A percentile compares a stretch with the other conserved stretches of the same genome.
Evolutionary conservation across 805 yeast species (phyloP).

Genomic region (Candida sakaeoensis): DNA sequence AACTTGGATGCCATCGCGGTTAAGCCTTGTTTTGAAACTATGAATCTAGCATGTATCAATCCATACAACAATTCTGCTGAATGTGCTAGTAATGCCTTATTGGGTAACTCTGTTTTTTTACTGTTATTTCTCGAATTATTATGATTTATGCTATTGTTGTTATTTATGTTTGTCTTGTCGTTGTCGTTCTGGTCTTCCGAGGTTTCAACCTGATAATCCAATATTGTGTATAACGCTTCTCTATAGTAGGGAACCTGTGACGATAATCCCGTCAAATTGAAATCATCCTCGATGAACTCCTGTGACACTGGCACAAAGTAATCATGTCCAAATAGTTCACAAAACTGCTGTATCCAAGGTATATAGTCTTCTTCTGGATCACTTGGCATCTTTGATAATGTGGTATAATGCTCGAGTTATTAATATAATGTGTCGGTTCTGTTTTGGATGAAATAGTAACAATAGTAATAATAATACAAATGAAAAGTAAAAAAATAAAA

Average conservation of each 20-base stretch:
- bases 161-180: background rate
- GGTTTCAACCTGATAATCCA: slow-evolving; percentile 70
- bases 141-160: background rate
- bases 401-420: too few relatives aligned
- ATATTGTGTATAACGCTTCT: slow-evolving; percentile 85
- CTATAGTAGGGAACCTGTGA: slow-evolving; percentile 85
- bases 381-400: slow-evolving; percentile 27
- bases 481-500: background rate
- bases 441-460: background rate
- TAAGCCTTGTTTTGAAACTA: slow-evolving; percentile 83
- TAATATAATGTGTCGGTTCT: too few relatives aligned
- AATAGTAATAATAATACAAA: background rate
- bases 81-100: slow-evolving; percentile 75
- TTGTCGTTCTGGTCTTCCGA: slow-evolving; percentile 28
- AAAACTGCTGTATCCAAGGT: slow-evolving; percentile 81
- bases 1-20: slow-evolving; percentile 92
- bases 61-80: slow-evolving; percentile 93
- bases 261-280: slow-evolving; percentile 86
- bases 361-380: slow-evolving; percentile 54
- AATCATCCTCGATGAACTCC: slow-evolving; percentile 94
- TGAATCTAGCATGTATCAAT: slow-evolving; percentile 87
- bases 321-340: slow-evolving; percentile 78
- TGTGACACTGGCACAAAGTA: slow-evolving; percentile 89
- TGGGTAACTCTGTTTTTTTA: slow-evolving; percentile 45
- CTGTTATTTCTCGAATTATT: background rate